Evolutionary conservation across 192 early-diverging fungal genomes (phyloP), one percentile per base, ranked within the genome.

Genomic region (Coemansia sp.): DNA sequence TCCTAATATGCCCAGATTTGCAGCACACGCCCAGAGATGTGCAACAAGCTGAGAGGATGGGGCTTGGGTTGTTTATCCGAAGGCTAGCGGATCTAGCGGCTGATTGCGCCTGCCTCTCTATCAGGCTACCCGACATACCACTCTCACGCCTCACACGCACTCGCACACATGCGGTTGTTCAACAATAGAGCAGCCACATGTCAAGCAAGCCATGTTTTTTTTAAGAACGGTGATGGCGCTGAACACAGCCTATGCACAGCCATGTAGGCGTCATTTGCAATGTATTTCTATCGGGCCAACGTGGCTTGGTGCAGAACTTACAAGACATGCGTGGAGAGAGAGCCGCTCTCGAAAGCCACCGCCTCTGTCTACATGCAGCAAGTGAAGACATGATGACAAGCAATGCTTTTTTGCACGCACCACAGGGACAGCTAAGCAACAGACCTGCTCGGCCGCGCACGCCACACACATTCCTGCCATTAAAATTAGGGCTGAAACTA

Each of bases 261-360:
- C 52, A 55, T 55, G 52, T 55, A 28, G 26, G 52, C 52, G 52
- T 55, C 52, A 55, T 55, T 55, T 55, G 52, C 52, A 28, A 55
- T 55, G 16, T 16, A 33, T 52, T 26, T 52, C 23, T 52, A 18
- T 52, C 23, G 4, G 26, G 14, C 14, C 14, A 28, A 28, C n/a
- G 52, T 55, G 52, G 52, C 52, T 55, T 55, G 52, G 52, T 55
- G 52, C 13, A 28, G 33, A 55, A 31, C 8, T 14, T 25, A 13
- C 26, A 16, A 3, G 3, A 26, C 52, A 55, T 55, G 52, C 14
- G 25, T 11, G 52, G 3, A n/a, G 25, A 53, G 31, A 31, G 31
- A 31, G 52, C 52, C 52, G 52, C 25, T n/a, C 26, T 53, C 6
- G 14, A 53, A 53, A 53, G 52, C 52, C 52, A 53, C 52, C 26